phyloP scores from a whole-genome alignment of 306 rosid genomes.

The Datisca glomerata region DNA sequence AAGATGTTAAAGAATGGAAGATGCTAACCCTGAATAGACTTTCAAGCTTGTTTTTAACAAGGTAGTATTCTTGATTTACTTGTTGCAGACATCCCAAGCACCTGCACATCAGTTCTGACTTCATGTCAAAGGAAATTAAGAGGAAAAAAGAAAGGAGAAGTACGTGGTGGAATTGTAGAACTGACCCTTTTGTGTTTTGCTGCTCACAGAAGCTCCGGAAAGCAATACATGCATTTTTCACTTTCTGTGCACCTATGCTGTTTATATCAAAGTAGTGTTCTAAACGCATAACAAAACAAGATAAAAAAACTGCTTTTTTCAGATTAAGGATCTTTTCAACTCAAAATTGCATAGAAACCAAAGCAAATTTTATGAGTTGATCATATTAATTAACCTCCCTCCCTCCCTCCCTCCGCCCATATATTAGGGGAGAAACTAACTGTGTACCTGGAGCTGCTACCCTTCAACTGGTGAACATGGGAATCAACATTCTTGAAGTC shows the following conservation, averaged over 20 bases:
- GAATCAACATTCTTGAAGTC: conserved; percentile 91
- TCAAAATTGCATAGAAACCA: too few relatives aligned
- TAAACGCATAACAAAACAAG: too few relatives aligned
- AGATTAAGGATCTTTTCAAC: background rate
- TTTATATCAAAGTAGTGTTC: background rate
- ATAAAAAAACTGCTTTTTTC: too few relatives aligned
- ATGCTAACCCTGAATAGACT: conserved; percentile 53
- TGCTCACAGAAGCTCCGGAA: conserved; percentile 81
- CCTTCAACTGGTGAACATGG: conserved; percentile 93
- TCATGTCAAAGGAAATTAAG: background rate
- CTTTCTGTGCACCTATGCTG: conserved; percentile 95
- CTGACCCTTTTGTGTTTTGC: conserved; percentile 74
- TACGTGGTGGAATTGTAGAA: conserved; percentile 16
- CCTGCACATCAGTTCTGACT: conserved; percentile 30
- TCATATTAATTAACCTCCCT: background rate
- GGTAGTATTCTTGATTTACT: conserved; percentile 71
- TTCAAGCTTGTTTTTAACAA: conserved; percentile 84
- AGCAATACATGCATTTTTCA: conserved; percentile 67
- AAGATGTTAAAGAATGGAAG: too few relatives aligned
- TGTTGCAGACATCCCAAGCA: conserved; percentile 78
- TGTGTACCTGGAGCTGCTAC: conserved; percentile 90
- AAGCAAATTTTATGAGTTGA: too few relatives aligned
- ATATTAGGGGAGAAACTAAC: conserved; percentile 2
- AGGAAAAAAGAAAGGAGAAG: background rate
- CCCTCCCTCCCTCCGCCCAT: background rate